Evolutionary conservation across 345 rosid species (phyloP).

Genomic region (Viola odorata): DNA sequence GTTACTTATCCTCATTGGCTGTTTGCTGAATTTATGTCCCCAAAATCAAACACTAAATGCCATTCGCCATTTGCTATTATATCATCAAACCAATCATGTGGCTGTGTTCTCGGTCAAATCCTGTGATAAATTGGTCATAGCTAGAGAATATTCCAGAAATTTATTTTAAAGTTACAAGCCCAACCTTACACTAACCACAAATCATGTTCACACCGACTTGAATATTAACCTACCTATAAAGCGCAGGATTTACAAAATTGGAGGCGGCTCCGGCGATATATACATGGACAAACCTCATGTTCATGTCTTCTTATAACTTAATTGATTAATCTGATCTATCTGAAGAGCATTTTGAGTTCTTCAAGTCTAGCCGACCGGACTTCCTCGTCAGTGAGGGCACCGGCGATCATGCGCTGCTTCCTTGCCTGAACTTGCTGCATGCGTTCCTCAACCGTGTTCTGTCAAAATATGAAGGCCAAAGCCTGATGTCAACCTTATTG

Average conservation of each 20-base stretch:
- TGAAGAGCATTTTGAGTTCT: constrained; percentile 60
- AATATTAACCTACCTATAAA: too few species aligned
- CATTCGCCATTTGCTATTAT: too few species aligned
- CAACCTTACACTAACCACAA: too few species aligned
- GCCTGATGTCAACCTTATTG: not conserved
- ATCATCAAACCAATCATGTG: not conserved
- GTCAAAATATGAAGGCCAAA: constrained; percentile 3
- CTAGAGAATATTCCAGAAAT: too few species aligned
- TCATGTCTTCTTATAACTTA: too few species aligned
- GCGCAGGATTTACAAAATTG: too few species aligned
- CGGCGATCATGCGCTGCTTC: constrained; percentile 61
- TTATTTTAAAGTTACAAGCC: too few species aligned
- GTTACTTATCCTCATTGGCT: not conserved
- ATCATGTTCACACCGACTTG: too few species aligned
- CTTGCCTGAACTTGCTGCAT: constrained; percentile 63
- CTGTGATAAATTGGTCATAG: not conserved
- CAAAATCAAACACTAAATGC: not conserved
- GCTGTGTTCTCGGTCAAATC: not conserved
- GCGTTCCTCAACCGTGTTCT: constrained; percentile 56
- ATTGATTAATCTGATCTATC: constrained; percentile 16
- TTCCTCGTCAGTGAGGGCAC: constrained; percentile 61
- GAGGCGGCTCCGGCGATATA: too few species aligned
- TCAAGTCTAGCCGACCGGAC: constrained; percentile 62
- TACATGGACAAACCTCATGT: too few species aligned
- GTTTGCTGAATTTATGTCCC: not conserved